Conservation (phyloP, 2,329 filamentous ascomycete species). For the Aphanoascus verrucosus region DNA sequence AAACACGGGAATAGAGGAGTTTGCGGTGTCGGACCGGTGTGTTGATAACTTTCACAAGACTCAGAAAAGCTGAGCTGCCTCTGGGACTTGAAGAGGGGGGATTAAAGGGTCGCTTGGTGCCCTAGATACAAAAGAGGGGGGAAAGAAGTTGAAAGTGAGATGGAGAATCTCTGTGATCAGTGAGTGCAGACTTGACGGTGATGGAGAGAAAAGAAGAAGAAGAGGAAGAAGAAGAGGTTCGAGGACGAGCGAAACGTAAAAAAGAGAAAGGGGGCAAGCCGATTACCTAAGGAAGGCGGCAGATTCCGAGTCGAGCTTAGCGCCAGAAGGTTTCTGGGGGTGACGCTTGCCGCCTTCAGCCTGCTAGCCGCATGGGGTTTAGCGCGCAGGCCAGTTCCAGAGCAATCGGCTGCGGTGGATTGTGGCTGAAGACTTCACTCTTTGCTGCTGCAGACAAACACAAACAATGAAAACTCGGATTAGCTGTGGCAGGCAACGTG, state of each 20-base stretch:
- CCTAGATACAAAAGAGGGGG: slow-evolving; percentile 51
- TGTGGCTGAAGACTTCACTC: too few species aligned
- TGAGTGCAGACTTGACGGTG: slow-evolving; percentile 13
- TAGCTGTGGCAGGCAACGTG: too few species aligned
- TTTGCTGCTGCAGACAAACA: too few species aligned
- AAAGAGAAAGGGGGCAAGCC: slow-evolving; percentile 7
- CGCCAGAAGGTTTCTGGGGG: neutral
- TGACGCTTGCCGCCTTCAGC: neutral
- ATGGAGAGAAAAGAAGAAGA: slow-evolving; percentile 17
- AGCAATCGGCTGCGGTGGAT: too few species aligned
- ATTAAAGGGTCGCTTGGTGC: slow-evolving; percentile 76
- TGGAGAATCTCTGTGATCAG: slow-evolving; percentile 15
- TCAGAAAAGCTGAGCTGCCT: slow-evolving; percentile 48
- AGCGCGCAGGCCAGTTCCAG: too few species aligned
- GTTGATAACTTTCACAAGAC: slow-evolving; percentile 43
- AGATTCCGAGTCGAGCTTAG: neutral
- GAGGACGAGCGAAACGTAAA: slow-evolving; percentile 11
- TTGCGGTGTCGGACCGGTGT: slow-evolving; percentile 29
- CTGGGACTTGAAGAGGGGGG: slow-evolving; percentile 50
- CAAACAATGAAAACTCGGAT: too few species aligned
- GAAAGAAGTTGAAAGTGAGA: slow-evolving; percentile 18
- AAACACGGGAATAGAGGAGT: slow-evolving; percentile 25
- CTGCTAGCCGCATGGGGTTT: too few species aligned
- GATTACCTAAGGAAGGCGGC: slow-evolving; percentile 8
- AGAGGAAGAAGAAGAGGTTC: slow-evolving; percentile 17